Conservation (phyloP, 2,329 filamentous ascomycete genomes). For the Lasiodiplodia theobromae region DNA sequence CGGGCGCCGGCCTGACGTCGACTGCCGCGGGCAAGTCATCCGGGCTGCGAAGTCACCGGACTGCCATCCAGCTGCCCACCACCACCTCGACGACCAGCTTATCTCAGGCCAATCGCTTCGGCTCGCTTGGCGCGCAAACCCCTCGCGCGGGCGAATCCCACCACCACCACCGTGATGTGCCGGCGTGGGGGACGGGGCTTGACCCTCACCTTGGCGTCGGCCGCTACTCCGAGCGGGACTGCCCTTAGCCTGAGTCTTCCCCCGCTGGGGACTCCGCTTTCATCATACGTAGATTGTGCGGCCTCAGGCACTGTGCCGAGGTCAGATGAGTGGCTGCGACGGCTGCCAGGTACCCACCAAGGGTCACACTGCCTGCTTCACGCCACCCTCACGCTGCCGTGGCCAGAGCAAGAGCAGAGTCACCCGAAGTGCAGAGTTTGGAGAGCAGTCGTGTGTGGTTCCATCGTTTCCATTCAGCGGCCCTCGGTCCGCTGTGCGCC, state of each 20-base stretch:
- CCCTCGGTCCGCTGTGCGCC: conserved; percentile 16
- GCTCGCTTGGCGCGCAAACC: conserved; percentile 18
- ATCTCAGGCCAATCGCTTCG: conserved; percentile 17
- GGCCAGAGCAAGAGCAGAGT: conserved; percentile 15
- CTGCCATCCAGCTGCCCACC: not conserved
- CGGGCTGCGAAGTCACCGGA: not conserved
- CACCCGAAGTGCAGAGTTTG: not conserved
- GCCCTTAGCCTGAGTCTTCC: not conserved
- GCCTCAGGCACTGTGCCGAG: conserved; percentile 12
- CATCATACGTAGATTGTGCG: conserved; percentile 6
- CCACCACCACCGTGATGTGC: conserved; percentile 7
- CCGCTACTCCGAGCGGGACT: conserved; percentile 14
- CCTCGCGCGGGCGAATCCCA: not conserved
- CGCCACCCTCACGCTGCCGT: conserved; percentile 25
- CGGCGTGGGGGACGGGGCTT: conserved; percentile 12
- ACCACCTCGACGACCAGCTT: not conserved
- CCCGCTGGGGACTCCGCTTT: conserved; percentile 20
- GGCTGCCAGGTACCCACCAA: conserved; percentile 24
- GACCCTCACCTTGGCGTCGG: conserved; percentile 3
- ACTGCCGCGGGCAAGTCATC: conserved; percentile 13
- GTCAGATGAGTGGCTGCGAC: conserved; percentile 21
- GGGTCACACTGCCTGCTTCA: conserved; percentile 18
- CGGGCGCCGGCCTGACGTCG: conserved; percentile 9
- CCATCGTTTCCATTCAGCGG: conserved; percentile 19
- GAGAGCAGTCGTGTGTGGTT: not conserved